These are phyloP conservation scores for Aureobasidium leucospermi DNA, from an alignment of 2,329 filamentous ascomycete genomes.

Conservation along the genomic window DNA sequence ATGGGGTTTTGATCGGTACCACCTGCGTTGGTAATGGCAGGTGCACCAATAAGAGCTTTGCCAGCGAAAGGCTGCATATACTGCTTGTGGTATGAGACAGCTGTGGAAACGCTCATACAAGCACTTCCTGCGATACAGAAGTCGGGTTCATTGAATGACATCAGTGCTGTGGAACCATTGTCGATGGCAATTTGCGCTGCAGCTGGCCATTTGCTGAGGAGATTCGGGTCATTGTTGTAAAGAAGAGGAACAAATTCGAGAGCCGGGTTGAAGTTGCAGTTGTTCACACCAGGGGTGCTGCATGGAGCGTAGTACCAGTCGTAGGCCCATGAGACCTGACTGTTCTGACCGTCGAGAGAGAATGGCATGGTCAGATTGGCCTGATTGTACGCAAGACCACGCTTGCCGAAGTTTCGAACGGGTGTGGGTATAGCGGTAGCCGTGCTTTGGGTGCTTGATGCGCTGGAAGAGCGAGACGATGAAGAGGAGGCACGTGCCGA, in stretches of 20 bases:
- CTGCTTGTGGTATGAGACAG: conserved; percentile 44
- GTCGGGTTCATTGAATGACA: conserved; percentile 66
- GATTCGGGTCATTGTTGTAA: conserved; percentile 19
- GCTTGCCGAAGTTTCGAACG: conserved; percentile 40
- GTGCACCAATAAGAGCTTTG: conserved; percentile 45
- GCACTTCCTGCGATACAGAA: conserved; percentile 42
- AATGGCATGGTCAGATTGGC: conserved; percentile 45
- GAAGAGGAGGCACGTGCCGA: neutral
- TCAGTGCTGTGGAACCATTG: conserved; percentile 41
- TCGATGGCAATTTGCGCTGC: conserved; percentile 20
- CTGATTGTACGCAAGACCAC: conserved; percentile 60
- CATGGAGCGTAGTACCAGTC: conserved; percentile 20
- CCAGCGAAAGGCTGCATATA: conserved; percentile 47
- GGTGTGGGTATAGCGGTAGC: conserved; percentile 6
- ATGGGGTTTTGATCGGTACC: conserved; percentile 15
- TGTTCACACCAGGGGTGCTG: conserved; percentile 11
- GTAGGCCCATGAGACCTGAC: conserved; percentile 23
- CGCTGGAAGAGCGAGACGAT: neutral
- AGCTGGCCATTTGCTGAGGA: conserved; percentile 18
- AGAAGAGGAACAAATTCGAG: conserved; percentile 23
- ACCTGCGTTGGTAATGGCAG: conserved; percentile 54
- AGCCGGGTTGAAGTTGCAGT: conserved; percentile 19
- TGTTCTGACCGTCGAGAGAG: conserved; percentile 20
- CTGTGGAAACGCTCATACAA: conserved; percentile 44
- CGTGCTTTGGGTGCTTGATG: neutral